Percentiles rank a stretch among this genome's conserved stretches.
phyloP scores from a whole-genome alignment of 345 rosid species.

The Brassica rapa region DNA sequence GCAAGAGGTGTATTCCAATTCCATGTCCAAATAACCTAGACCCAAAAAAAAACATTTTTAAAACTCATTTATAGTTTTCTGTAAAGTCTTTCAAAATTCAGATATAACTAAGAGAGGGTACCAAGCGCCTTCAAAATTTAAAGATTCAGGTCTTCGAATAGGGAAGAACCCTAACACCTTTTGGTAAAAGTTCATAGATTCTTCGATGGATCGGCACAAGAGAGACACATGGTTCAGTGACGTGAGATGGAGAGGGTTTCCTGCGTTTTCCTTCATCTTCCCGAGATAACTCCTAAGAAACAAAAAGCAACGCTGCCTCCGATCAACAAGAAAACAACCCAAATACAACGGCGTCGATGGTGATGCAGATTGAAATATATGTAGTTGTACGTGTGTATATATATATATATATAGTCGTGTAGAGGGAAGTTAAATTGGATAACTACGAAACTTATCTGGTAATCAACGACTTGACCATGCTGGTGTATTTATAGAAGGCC shows the following conservation, averaged over 20 bases:
- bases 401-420: not conserved
- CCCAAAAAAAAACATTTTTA: not conserved
- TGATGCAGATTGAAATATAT: not conserved
- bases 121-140: conserved; percentile 83
- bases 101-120: conserved; percentile 3
- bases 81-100: not conserved
- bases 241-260: conserved; percentile 64
- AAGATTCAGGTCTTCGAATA: conserved; percentile 63
- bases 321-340: not conserved
- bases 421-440: conserved; percentile 3
- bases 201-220: conserved; percentile 60
- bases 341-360: not conserved
- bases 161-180: conserved; percentile 72
- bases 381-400: not conserved
- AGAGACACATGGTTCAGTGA: conserved; percentile 76
- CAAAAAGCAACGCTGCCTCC: conserved; percentile 1
- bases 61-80: not conserved
- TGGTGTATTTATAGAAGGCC: conserved; percentile 25
- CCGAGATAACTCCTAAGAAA: not conserved
- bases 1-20: conserved; percentile 68
- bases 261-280: conserved; percentile 35
- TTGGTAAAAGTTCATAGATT: conserved; percentile 65
- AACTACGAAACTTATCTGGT: conserved; percentile 11
- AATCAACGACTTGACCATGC: not conserved
- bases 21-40: conserved; percentile 70